Evolutionary conservation across 1,284 basidiomycete genomes (phyloP).

Genomic region (Uromyces viciae-fabae): DNA sequence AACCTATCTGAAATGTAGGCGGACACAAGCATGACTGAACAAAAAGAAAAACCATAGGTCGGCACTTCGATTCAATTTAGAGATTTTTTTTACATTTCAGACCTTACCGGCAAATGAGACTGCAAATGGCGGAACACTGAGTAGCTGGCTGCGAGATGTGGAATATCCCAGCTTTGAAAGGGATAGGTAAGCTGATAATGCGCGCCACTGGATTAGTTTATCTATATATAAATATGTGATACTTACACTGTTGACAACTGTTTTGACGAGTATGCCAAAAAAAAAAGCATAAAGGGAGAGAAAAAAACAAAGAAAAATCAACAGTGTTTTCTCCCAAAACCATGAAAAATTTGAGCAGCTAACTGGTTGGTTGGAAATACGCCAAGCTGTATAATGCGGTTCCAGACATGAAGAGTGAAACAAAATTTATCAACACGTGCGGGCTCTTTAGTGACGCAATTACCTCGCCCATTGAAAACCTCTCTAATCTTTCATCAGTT

Average conservation of each 20-base stretch:
- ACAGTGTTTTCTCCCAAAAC: too few relatives aligned
- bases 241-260: conserved; percentile 14
- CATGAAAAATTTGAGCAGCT: neutral
- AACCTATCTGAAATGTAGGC: conserved; percentile 32
- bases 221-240: neutral
- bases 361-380: conserved; percentile 43
- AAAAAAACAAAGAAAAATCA: neutral
- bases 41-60: neutral
- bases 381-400: conserved; percentile 25
- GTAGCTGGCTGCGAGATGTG: conserved; percentile 19
- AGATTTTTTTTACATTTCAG: neutral
- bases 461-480: conserved; percentile 26
- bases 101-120: conserved; percentile 11
- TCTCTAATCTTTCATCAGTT: neutral
- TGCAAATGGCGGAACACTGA: conserved; percentile 41
- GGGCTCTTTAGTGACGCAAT: conserved; percentile 28
- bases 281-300: neutral
- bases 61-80: neutral
- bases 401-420: conserved; percentile 28
- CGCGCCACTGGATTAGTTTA: neutral
- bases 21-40: conserved; percentile 35
- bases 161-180: conserved; percentile 26
- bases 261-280: neutral
- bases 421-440: conserved; percentile 32
- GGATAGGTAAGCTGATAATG: neutral